phyloP scores from a whole-genome alignment of 2,329 filamentous ascomycete genomes.

The Fusarium nodosum region DNA sequence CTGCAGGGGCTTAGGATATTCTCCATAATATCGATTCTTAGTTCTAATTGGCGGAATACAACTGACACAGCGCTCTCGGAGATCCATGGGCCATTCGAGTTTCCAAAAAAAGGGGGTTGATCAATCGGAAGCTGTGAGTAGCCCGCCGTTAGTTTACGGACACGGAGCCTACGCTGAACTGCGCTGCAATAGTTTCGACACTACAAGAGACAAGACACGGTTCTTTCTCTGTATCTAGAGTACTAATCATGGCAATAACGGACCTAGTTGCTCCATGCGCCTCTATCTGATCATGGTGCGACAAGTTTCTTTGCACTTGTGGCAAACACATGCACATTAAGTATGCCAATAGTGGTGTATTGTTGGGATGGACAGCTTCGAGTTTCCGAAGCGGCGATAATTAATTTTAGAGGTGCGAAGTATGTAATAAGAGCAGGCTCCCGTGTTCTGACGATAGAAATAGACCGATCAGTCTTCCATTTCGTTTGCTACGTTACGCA shows the following conservation, averaged over 20 bases:
- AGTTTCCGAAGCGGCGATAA: slow-evolving; percentile 14
- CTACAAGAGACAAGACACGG: slow-evolving; percentile 13
- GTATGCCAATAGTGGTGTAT: not conserved
- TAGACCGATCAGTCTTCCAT: not conserved
- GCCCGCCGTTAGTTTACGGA: slow-evolving; percentile 28
- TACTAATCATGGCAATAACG: slow-evolving; percentile 9
- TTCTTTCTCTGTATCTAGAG: not conserved
- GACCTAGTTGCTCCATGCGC: slow-evolving; percentile 37
- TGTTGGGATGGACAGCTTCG: not conserved
- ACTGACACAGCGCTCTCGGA: slow-evolving; percentile 23
- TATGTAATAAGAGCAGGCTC: slow-evolving; percentile 15
- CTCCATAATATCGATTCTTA: slow-evolving; percentile 6
- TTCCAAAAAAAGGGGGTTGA: slow-evolving; percentile 46
- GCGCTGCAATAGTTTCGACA: slow-evolving; percentile 7
- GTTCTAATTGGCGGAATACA: slow-evolving; percentile 38
- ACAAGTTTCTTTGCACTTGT: not conserved
- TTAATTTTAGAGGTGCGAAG: slow-evolving; percentile 11
- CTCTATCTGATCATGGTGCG: slow-evolving; percentile 38
- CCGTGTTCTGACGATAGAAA: not conserved
- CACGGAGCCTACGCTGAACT: slow-evolving; percentile 13
- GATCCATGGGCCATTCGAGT: slow-evolving; percentile 35
- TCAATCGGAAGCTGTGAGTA: slow-evolving; percentile 40
- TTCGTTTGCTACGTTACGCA: slow-evolving; percentile 11
- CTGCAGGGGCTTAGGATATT: slow-evolving; percentile 35
- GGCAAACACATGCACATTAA: not conserved